Evolutionary conservation across 352 stramenopile genomes (phyloP), one percentile per base, ranked within the genome.

Genomic region (Bremia lactucae): DNA sequence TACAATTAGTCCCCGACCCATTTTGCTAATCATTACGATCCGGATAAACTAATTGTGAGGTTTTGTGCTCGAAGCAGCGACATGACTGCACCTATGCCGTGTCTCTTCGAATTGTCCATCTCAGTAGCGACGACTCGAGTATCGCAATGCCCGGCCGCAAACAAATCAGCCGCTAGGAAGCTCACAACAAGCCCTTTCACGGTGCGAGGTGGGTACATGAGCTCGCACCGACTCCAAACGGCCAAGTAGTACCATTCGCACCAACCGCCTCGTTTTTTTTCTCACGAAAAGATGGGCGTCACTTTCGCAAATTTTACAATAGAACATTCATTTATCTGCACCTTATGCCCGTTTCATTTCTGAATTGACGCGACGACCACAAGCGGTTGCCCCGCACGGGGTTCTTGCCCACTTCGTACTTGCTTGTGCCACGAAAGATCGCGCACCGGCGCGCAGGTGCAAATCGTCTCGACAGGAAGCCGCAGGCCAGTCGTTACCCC

Each of bases 331-430:
- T 42, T 42, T 22, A 22, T 31, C 21, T 31, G 14, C 20, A 29
- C 13, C 13, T 39, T 38, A 34, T 49, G 33, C 29, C 16, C 29
- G 29, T 40, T 31, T 54, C 49, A 59, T 51, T 54, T 61, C 25
- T 57, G 41, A 42, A 65, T 65, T 54, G 55, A 36, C 40, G 60
- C 40, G 36, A 49, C 43, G 31, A 21, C 41, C 31, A 31, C 31
- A 23, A n/a, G 14, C 14, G 22, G n/a, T 34, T 34, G 37, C 10
- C 23, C 22, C 22, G 9, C 23, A 14, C 37, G 24, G n/a, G n/a
- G n/a, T n/a, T n/a, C n/a, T 16, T 24, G 35, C n/a, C 35, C 2
- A 8, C 47, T 36, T 24, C 8, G 16, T 22, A 48, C 23, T 28
- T 34, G 16, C 36, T 24, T 7, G 10, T 11, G 29, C 45, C 31